Conservation (phyloP, 2,329 filamentous ascomycete species). For the Alternaria gansuensis region DNA sequence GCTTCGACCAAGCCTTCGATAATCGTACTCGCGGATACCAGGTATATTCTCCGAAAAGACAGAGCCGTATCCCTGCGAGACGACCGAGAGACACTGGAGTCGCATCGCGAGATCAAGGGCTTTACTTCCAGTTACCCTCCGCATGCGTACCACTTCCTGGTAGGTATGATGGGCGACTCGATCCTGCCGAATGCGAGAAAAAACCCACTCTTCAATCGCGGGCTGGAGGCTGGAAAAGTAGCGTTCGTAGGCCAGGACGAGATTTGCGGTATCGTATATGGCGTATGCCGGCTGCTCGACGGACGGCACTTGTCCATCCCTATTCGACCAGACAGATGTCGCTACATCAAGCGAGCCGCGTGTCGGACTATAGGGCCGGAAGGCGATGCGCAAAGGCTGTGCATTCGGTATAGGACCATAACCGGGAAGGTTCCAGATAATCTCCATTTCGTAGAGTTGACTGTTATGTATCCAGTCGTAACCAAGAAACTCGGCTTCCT, state of each 20-base stretch:
- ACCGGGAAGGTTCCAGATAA: slow-evolving; percentile 50
- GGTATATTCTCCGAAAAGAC: slow-evolving; percentile 45
- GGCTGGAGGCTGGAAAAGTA: slow-evolving; percentile 43
- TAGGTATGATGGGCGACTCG: slow-evolving; percentile 44
- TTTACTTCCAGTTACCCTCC: slow-evolving; percentile 31
- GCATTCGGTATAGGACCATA: slow-evolving; percentile 41
- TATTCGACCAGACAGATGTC: slow-evolving; percentile 44
- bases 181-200: slow-evolving; percentile 41
- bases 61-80: slow-evolving; percentile 52
- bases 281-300: slow-evolving; percentile 49
- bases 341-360: slow-evolving; percentile 42
- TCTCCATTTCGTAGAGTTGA: slow-evolving; percentile 42
- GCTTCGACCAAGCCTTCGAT: slow-evolving; percentile 40
- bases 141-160: slow-evolving; percentile 45
- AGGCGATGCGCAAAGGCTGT: slow-evolving; percentile 38
- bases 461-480: slow-evolving; percentile 44
- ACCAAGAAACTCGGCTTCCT: slow-evolving; percentile 44
- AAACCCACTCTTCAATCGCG: slow-evolving; percentile 46
- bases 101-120: slow-evolving; percentile 46
- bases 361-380: slow-evolving; percentile 42
- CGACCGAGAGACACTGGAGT: slow-evolving; percentile 48
- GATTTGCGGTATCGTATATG: slow-evolving; percentile 44
- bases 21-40: slow-evolving; percentile 47
- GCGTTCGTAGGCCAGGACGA: slow-evolving; percentile 40
- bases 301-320: slow-evolving; percentile 37